Evolutionary conservation across 305 asterid species (phyloP).

Genomic region (Fraxinus sp.): DNA sequence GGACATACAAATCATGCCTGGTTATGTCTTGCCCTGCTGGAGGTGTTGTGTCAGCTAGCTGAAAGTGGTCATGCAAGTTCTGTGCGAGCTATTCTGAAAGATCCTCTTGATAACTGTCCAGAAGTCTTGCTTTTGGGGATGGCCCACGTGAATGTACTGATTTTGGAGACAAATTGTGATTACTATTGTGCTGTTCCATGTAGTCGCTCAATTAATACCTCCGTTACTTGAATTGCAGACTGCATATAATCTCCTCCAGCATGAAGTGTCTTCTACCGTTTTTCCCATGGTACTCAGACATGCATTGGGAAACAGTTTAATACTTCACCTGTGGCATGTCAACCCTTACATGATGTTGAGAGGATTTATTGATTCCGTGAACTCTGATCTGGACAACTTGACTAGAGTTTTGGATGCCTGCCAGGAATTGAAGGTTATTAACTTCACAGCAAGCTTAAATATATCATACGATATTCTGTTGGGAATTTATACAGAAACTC

Average conservation of each 20-base stretch:
- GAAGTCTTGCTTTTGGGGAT: conserved; percentile 87
- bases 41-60: conserved; percentile 79
- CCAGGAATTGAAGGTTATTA: conserved; percentile 78
- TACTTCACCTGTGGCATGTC: conserved; percentile 67
- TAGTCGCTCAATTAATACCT: conserved; percentile 20
- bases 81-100: conserved; percentile 72
- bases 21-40: conserved; percentile 78
- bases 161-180: conserved; percentile 18
- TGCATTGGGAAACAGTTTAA: conserved; percentile 44
- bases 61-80: conserved; percentile 88
- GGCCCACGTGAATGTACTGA: conserved; percentile 75
- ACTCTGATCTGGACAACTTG: conserved; percentile 57
- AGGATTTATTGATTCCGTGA: conserved; percentile 69
- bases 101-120: conserved; percentile 81
- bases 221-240: conserved; percentile 57
- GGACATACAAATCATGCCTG: conserved; percentile 68
- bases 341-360: conserved; percentile 68
- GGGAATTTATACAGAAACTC: neutral
- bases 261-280: conserved; percentile 72
- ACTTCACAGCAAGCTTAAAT: conserved; percentile 15
- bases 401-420: conserved; percentile 68
- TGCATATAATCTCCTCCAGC: conserved; percentile 80
- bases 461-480: neutral
- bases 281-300: conserved; percentile 58
- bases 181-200: conserved; percentile 10